Evolutionary conservation across 805 yeast species (phyloP).

Genomic region (Komagataella phaffii): DNA sequence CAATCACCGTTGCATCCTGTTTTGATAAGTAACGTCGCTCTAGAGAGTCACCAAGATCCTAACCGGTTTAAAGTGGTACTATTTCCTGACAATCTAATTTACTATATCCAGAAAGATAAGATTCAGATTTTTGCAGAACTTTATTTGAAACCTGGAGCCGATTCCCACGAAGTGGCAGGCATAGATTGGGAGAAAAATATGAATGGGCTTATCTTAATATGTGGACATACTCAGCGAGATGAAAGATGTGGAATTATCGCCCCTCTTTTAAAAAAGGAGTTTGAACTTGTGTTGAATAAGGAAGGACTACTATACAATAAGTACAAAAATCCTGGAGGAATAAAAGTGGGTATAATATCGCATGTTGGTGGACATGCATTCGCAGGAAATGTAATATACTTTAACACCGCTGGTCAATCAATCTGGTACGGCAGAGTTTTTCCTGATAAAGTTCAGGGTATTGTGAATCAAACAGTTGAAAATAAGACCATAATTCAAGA

Average conservation of each 20-base stretch:
- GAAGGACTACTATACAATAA: constrained; percentile 17
- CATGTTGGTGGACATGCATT: constrained; percentile 82
- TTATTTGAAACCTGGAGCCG: constrained; percentile 22
- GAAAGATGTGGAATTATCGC: constrained; percentile 57
- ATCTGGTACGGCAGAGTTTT: constrained; percentile 72
- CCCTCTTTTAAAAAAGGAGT: constrained; percentile 40
- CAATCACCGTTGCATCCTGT: constrained; percentile 34
- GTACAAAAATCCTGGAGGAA: constrained; percentile 12
- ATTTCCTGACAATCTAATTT: constrained; percentile 37
- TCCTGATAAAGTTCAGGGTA: constrained; percentile 54
- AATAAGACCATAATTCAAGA: constrained; percentile 37
- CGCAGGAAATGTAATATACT: constrained; percentile 68
- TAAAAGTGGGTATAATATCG: constrained; percentile 42
- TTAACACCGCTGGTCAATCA: constrained; percentile 27
- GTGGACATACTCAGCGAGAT: constrained; percentile 59
- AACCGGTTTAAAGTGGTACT: constrained; percentile 22
- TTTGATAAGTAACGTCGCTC: constrained; percentile 29
- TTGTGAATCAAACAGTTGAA: constrained; percentile 40
- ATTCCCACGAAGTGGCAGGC: not conserved
- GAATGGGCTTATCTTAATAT: constrained; percentile 32
- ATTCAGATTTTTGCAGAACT: constrained; percentile 24
- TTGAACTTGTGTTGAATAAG: constrained; percentile 23
- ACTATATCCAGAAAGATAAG: constrained; percentile 9
- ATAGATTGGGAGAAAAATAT: constrained; percentile 5
- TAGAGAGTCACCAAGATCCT: constrained; percentile 6